Evolutionary conservation across 805 yeast species (phyloP).

Genomic region (Metschnikowia aberdeeniae): DNA sequence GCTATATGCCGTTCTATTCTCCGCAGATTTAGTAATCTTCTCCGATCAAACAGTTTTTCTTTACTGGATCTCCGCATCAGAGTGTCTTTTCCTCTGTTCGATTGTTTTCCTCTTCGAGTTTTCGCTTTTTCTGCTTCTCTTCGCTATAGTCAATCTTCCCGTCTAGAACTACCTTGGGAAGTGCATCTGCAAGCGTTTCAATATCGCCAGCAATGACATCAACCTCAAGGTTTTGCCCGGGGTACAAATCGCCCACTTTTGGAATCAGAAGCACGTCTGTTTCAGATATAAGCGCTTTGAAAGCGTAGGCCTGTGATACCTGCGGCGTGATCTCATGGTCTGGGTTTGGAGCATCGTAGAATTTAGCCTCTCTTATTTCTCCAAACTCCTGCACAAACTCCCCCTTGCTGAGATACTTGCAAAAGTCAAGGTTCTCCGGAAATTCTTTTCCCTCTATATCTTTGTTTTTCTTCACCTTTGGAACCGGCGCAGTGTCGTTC

Average conservation of each 20-base stretch:
- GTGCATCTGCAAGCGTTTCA: constrained; percentile 2
- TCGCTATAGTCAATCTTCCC: constrained; percentile 6
- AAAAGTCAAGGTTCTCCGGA: constrained; percentile 56
- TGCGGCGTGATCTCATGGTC: constrained; percentile 13
- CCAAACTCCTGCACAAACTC: constrained; percentile 55
- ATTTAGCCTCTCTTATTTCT: constrained; percentile 18
- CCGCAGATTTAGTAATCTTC: too few species aligned
- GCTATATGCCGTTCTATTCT: too few species aligned
- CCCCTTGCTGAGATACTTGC: constrained; percentile 45
- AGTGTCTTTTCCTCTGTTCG: not conserved
- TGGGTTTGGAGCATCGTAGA: constrained; percentile 7
- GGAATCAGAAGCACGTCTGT: constrained; percentile 6
- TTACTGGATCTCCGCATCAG: too few species aligned
- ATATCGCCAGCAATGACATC: constrained; percentile 5
- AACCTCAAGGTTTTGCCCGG: not conserved
- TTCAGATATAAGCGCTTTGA: constrained; percentile 4
- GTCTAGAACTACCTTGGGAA: constrained; percentile 6
- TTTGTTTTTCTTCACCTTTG: constrained; percentile 69
- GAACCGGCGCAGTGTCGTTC: constrained; percentile 80
- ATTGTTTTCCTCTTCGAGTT: not conserved
- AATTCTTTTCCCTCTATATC: constrained; percentile 52
- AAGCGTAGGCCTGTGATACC: constrained; percentile 4
- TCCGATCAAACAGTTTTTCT: too few species aligned
- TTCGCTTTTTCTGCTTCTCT: constrained; percentile 9
- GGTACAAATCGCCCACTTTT: constrained; percentile 5